phyloP scores from a whole-genome alignment of 2,329 filamentous ascomycete species.

The Colletotrichum trifolii region DNA sequence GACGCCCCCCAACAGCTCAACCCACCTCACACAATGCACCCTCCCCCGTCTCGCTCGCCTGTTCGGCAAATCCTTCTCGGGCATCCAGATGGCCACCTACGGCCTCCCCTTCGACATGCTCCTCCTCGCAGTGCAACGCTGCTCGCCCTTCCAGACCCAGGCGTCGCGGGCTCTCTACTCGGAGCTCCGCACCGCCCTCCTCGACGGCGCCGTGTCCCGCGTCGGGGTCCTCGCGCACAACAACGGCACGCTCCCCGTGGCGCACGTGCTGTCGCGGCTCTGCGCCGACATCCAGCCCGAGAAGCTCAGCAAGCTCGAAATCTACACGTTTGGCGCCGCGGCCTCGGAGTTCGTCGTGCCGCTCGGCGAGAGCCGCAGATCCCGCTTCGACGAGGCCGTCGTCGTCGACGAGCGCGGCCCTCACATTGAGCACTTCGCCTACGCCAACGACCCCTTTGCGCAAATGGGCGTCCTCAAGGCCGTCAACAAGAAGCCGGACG shows the following conservation, averaged over 20 bases:
- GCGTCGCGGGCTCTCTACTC: constrained; percentile 47
- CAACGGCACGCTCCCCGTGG: constrained; percentile 49
- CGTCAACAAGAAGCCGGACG: constrained; percentile 48
- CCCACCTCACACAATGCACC: constrained; percentile 43
- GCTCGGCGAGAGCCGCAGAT: constrained; percentile 40
- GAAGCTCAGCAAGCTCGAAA: constrained; percentile 51
- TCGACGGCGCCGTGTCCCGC: constrained; percentile 46
- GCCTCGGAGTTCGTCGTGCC: constrained; percentile 51
- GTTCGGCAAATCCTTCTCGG: constrained; percentile 56
- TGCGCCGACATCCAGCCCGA: constrained; percentile 50
- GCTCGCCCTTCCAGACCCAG: constrained; percentile 43
- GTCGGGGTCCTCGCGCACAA: constrained; percentile 55
- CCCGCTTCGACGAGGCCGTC: constrained; percentile 37
- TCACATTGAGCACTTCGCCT: constrained; percentile 52
- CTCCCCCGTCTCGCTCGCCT: constrained; percentile 49
- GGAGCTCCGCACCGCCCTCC: constrained; percentile 49
- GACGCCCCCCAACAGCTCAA: constrained; percentile 39
- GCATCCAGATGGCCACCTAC: constrained; percentile 61
- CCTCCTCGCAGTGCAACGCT: constrained; percentile 47
- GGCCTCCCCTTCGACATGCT: constrained; percentile 65
- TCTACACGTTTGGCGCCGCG: constrained; percentile 57
- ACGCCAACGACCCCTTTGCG: constrained; percentile 50
- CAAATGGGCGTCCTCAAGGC: constrained; percentile 50
- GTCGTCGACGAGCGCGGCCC: constrained; percentile 37
- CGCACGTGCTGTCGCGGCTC: constrained; percentile 50